Evolutionary conservation across 768 basidiomycete species (phyloP).

Genomic region (Xerocomus brunneocitrinus): DNA sequence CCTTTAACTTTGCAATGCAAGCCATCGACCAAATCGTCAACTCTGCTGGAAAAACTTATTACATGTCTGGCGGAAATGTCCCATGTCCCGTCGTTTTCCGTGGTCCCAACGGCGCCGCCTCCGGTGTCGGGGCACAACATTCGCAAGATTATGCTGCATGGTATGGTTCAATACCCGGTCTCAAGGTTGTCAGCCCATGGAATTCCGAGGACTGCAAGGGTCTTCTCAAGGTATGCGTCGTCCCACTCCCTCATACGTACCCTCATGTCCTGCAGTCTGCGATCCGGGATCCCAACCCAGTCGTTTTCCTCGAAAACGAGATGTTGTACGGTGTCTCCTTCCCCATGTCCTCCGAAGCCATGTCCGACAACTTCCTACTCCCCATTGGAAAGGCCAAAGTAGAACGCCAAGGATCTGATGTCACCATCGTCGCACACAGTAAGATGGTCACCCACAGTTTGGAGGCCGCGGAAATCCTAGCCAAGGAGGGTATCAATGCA

Average conservation of each 20-base stretch:
- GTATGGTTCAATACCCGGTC: slow-evolving; percentile 89
- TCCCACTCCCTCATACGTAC: not conserved
- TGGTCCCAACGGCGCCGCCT: slow-evolving; percentile 96
- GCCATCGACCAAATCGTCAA: slow-evolving; percentile 99
- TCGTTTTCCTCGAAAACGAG: slow-evolving; percentile 99
- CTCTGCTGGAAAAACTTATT: slow-evolving; percentile 99
- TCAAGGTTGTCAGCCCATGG: slow-evolving; percentile 98
- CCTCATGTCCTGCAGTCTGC: slow-evolving; percentile 55
- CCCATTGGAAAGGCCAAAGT: slow-evolving; percentile 98
- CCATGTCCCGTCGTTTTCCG: slow-evolving; percentile 99
- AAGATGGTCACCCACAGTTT: slow-evolving; percentile 96
- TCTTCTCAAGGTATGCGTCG: slow-evolving; percentile 73
- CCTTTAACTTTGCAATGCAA: slow-evolving; percentile 99
- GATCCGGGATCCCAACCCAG: slow-evolving; percentile 97
- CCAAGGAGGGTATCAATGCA: slow-evolving; percentile 95
- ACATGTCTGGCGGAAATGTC: slow-evolving; percentile 99
- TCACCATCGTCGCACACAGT: slow-evolving; percentile 96
- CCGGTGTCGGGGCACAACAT: slow-evolving; percentile 96
- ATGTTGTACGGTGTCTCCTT: slow-evolving; percentile 97
- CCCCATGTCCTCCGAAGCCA: slow-evolving; percentile 92
- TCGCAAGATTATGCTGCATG: slow-evolving; percentile 97
- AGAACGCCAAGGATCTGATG: slow-evolving; percentile 86
- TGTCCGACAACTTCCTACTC: slow-evolving; percentile 91
- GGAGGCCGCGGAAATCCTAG: slow-evolving; percentile 89
- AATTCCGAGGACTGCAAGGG: slow-evolving; percentile 99